A percentile compares a stretch with the other conserved stretches of the same genome.
Evolutionary conservation across 2,329 filamentous ascomycete species (phyloP).

Genomic region (Phoma herbarum): DNA sequence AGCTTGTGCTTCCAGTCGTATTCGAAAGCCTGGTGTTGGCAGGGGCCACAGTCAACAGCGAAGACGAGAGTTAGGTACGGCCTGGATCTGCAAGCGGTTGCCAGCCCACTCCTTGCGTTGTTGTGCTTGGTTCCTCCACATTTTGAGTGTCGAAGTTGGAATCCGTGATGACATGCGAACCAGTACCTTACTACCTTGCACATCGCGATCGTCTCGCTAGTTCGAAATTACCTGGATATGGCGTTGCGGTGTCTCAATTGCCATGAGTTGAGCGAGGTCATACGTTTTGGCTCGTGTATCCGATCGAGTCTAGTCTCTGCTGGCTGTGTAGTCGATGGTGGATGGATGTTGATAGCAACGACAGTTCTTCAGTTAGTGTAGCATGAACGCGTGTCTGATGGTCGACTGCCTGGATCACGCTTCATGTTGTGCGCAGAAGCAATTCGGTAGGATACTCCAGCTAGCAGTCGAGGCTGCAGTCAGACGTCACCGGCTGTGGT

Average conservation of each 20-base stretch:
- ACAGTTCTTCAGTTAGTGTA: neutral
- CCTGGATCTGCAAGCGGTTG: constrained; percentile 39
- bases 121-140: constrained; percentile 48
- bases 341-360: neutral
- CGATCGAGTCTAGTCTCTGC: neutral
- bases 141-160: constrained; percentile 39
- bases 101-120: constrained; percentile 13
- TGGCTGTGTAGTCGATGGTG: neutral
- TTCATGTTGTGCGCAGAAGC: neutral
- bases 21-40: constrained; percentile 33
- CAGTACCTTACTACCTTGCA: constrained; percentile 48
- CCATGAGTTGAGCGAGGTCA: no score
- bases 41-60: constrained; percentile 31
- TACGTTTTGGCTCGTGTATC: neutral
- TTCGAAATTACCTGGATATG: neutral
- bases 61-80: constrained; percentile 35
- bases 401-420: neutral
- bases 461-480: neutral
- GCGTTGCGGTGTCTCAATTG: neutral
- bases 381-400: neutral
- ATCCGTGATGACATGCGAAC: constrained; percentile 47
- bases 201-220: constrained; percentile 34
- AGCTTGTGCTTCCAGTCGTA: constrained; percentile 27
- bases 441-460: neutral
- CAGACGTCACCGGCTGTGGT: neutral